A percentile compares a stretch with the other conserved stretches of the same genome.
phyloP scores from a whole-genome alignment of 2,329 filamentous ascomycete species.

The Coniosporium tulheliwenetii region DNA sequence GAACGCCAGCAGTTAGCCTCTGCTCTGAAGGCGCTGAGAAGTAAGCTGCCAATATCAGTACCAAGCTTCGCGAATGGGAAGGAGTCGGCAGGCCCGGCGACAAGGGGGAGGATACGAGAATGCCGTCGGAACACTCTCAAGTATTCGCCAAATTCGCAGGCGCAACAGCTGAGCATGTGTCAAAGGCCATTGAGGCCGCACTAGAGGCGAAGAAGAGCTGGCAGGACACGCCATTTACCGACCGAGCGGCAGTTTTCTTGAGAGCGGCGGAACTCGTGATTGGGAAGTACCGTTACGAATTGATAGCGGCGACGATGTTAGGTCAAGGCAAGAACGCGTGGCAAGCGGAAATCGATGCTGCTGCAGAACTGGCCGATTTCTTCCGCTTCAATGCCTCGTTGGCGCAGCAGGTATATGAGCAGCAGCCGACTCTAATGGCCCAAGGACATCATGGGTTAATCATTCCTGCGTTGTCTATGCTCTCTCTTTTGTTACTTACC shows the following conservation, averaged over 20 bases:
- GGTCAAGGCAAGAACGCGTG: constrained; percentile 97
- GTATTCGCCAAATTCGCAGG: constrained; percentile 73
- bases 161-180: constrained; percentile 61
- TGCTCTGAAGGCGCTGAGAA: constrained; percentile 55
- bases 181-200: constrained; percentile 66
- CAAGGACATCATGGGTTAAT: constrained; percentile 63
- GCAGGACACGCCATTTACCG: constrained; percentile 75
- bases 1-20: constrained; percentile 63
- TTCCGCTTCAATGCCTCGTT: constrained; percentile 43
- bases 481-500: constrained; percentile 66
- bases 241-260: constrained; percentile 84
- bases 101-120: too few relatives aligned
- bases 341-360: constrained; percentile 97
- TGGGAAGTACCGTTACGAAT: constrained; percentile 87
- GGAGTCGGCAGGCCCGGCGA: too few relatives aligned
- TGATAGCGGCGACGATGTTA: constrained; percentile 92
- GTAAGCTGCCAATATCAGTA: constrained; percentile 56
- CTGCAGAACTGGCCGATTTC: constrained; percentile 86
- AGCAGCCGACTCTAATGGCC: neutral
- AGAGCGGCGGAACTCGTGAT: constrained; percentile 87
- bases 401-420: neutral
- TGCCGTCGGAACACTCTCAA: constrained; percentile 36
- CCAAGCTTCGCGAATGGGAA: constrained; percentile 75
- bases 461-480: constrained; percentile 85
- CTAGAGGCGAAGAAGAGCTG: constrained; percentile 74